Evolutionary conservation across 2,329 filamentous ascomycete species (phyloP).

Genomic region (Venturia oleaginea): DNA sequence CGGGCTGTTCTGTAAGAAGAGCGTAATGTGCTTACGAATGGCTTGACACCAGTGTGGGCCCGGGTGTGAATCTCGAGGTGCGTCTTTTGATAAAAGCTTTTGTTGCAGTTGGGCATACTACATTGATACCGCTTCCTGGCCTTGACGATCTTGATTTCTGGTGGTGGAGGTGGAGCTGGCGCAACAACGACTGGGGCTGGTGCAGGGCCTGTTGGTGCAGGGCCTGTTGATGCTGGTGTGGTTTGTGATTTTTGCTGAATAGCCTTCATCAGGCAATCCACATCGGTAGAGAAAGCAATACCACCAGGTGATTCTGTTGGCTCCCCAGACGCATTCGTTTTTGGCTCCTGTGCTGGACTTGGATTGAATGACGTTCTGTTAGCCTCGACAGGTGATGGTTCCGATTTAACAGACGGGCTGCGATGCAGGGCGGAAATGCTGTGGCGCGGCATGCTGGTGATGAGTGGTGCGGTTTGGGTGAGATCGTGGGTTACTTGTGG

Average conservation of each 20-base stretch:
- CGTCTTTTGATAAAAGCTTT: slow-evolving; percentile 83
- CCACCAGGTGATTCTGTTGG: slow-evolving; percentile 31
- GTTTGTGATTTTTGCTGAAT: slow-evolving; percentile 61
- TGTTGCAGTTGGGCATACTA: slow-evolving; percentile 62
- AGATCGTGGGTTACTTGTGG: slow-evolving; percentile 16
- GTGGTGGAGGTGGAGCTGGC: slow-evolving; percentile 20
- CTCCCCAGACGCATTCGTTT: slow-evolving; percentile 18
- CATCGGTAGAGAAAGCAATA: slow-evolving; percentile 67
- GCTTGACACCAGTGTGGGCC: slow-evolving; percentile 82
- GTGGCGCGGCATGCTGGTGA: slow-evolving; percentile 22
- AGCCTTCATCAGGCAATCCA: slow-evolving; percentile 81
- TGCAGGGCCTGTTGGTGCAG: background rate
- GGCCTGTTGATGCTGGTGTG: slow-evolving; percentile 19
- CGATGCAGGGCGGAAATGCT: slow-evolving; percentile 20
- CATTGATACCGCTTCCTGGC: slow-evolving; percentile 64
- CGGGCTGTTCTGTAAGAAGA: slow-evolving; percentile 16
- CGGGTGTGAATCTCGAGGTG: slow-evolving; percentile 85
- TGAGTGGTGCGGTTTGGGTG: slow-evolving; percentile 18
- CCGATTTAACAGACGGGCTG: slow-evolving; percentile 34
- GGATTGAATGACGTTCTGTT: slow-evolving; percentile 15
- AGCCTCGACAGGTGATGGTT: slow-evolving; percentile 19
- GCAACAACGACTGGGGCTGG: slow-evolving; percentile 3
- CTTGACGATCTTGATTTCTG: slow-evolving; percentile 26
- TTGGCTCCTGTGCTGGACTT: slow-evolving; percentile 32
- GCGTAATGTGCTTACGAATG: slow-evolving; percentile 56